Conservation (phyloP, 148 eudicot species). For the Vaccinium corymbosum region DNA sequence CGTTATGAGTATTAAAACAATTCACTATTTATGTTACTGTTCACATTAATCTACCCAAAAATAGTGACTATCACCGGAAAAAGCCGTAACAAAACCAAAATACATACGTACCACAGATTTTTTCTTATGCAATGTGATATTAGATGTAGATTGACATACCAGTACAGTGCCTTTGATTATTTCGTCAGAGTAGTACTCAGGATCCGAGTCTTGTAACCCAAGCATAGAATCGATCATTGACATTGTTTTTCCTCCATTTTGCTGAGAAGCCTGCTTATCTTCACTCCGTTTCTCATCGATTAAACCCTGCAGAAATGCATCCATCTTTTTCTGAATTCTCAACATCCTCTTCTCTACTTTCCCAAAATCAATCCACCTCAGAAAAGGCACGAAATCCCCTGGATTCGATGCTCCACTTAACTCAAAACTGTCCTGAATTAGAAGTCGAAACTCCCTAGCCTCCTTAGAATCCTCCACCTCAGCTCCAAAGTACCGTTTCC, state of each 20-base stretch:
- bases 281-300: conserved; percentile 15
- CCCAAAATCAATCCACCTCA: conserved; percentile 29
- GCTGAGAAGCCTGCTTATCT: not conserved
- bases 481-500: conserved; percentile 35
- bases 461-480: conserved; percentile 15
- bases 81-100: too few relatives aligned
- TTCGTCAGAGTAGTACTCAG: conserved; percentile 26
- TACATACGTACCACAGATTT: too few relatives aligned
- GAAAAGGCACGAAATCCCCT: conserved; percentile 31
- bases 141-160: conserved; percentile 25
- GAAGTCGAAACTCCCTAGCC: conserved; percentile 14
- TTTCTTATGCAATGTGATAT: too few relatives aligned
- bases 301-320: conserved; percentile 28
- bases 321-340: conserved; percentile 16
- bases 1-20: too few relatives aligned
- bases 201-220: conserved; percentile 29
- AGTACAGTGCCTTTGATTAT: conserved; percentile 36
- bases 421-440: conserved; percentile 22
- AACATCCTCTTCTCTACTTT: conserved; percentile 29
- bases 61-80: too few relatives aligned
- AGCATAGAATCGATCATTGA: conserved; percentile 31
- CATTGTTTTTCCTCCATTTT: not conserved
- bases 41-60: too few relatives aligned
- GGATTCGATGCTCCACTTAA: conserved; percentile 20
- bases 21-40: too few relatives aligned